Evolutionary conservation across 352 stramenopile species (phyloP), one percentile per base, ranked within the genome.

Genomic region (Globisporangium parvum): DNA sequence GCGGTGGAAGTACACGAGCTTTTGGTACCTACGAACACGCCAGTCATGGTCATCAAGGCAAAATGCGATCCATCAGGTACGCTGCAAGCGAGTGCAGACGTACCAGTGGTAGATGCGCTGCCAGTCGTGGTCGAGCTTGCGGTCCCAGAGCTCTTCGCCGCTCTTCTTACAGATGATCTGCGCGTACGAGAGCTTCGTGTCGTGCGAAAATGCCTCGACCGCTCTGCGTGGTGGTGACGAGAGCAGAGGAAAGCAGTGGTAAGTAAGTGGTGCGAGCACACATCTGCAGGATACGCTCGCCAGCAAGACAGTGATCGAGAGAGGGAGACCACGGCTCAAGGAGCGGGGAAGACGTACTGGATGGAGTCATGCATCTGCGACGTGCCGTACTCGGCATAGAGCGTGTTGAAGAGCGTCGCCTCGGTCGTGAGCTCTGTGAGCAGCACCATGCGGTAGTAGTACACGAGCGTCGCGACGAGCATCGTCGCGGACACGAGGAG

Each of bases 381-480:
- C 39, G 70, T 83, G 65, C 63, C 70, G 61, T 81, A 87, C 54
- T 88, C 78, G 37, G 78, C 73, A 67, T 88, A 85, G 46, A 88
- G 78, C 62, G 77, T 86, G 65, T 88, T 84, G 62, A 87, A 88
- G 51, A 85, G 71, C 61, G 77, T 75, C 24, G 75, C 73, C 56
- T 88, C 78, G 8, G 77, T 78, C 51, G 73, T 86, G 57, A 85
- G 75, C 69, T 88, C 75, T 14, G 77, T 85, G 42, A 88, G 78
- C 51, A 87, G 62, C 42, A 88, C 76, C 70, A 85, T 86, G 55
- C 71, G 75, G 69, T 86, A 86, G 68, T 83, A 87, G 61, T 89
- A 89, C 39, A 84, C 63, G 33, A 85, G 61, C 51, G 74, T 89
- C 20, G 66, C 62, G 26, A 78, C 56, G 53, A 89, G 69, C 76